These are phyloP conservation scores for Brassica incana DNA, from an alignment of 345 rosid species.

Conservation along the genomic window DNA sequence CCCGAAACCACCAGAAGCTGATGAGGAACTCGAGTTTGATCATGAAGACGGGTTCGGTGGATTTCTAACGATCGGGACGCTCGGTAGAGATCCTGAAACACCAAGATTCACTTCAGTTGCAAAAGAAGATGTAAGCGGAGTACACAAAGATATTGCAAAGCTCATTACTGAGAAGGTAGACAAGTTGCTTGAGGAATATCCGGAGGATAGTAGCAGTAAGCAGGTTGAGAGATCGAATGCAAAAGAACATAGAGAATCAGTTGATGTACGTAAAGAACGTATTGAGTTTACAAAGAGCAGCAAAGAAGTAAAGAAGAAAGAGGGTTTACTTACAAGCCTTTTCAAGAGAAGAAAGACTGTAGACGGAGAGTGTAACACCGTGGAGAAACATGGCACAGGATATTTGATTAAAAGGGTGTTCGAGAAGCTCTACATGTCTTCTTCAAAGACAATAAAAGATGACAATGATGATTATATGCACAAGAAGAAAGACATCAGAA, in stretches of 20 bases:
- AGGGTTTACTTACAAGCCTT: slow-evolving; percentile 11
- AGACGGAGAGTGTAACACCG: not conserved
- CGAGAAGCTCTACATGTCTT: slow-evolving; percentile 8
- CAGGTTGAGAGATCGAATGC: not conserved
- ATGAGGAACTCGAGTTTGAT: slow-evolving; percentile 13
- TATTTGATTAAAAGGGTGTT: slow-evolving; percentile 12
- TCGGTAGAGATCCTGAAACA: slow-evolving; percentile 37
- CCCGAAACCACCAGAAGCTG: not conserved
- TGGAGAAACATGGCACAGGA: slow-evolving; percentile 15
- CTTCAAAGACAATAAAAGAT: slow-evolving; percentile 1
- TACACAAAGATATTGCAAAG: not conserved
- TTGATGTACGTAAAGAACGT: not conserved
- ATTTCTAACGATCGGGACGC: slow-evolving; percentile 32
- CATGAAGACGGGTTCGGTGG: slow-evolving; percentile 30
- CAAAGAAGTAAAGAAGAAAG: slow-evolving; percentile 10
- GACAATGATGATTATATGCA: slow-evolving; percentile 6
- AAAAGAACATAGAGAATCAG: not conserved
- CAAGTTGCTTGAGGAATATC: slow-evolving; percentile 18
- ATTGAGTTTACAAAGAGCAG: not conserved
- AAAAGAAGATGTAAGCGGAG: slow-evolving; percentile 18
- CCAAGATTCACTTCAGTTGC: slow-evolving; percentile 20
- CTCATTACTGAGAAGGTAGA: slow-evolving; percentile 28
- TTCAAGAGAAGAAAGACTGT: slow-evolving; percentile 13
- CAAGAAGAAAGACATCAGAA: slow-evolving; percentile 30
- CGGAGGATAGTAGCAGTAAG: not conserved